These are phyloP conservation scores for Yamadazyma atmosphaerica DNA, from an alignment of 1,139 yeast genomes.

Conservation along the genomic window DNA sequence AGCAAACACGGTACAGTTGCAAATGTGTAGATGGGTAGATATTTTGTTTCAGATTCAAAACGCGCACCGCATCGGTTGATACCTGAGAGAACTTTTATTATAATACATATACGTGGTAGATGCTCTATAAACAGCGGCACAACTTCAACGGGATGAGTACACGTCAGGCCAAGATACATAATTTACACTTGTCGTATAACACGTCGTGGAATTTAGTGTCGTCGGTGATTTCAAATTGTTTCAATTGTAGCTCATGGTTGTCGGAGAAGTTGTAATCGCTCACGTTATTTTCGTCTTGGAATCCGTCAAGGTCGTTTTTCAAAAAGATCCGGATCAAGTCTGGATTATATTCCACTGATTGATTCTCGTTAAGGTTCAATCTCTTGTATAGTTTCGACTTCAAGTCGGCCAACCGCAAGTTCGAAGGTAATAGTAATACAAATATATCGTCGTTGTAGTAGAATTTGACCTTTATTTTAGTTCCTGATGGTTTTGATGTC, in stretches of 20 bases:
- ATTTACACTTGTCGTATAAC: conserved; percentile 47
- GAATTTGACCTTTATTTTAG: conserved; percentile 71
- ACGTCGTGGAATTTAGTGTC: conserved; percentile 44
- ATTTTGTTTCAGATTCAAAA: no score
- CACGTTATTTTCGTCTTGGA: conserved; percentile 31
- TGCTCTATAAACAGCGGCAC: not conserved
- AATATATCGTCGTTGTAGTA: conserved; percentile 88
- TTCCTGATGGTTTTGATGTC: conserved; percentile 10
- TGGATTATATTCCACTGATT: conserved; percentile 8
- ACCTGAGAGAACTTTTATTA: not conserved
- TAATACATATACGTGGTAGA: not conserved
- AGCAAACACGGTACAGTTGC: no score
- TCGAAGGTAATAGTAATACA: conserved; percentile 73
- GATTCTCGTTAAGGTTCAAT: conserved; percentile 29
- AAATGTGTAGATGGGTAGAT: no score
- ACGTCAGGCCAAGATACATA: conserved; percentile 31
- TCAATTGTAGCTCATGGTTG: conserved; percentile 22
- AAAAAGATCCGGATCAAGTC: conserved; percentile 32
- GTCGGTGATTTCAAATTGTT: conserved; percentile 39
- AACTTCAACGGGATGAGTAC: not conserved
- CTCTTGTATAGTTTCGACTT: conserved; percentile 66
- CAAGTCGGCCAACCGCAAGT: conserved; percentile 60
- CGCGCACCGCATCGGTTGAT: no score
- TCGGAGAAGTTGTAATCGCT: conserved; percentile 25
- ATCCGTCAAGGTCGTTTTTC: conserved; percentile 46